These are phyloP conservation scores for Trichophyton mentagrophytes DNA, from an alignment of 2,329 filamentous ascomycete species.

Conservation along the genomic window DNA sequence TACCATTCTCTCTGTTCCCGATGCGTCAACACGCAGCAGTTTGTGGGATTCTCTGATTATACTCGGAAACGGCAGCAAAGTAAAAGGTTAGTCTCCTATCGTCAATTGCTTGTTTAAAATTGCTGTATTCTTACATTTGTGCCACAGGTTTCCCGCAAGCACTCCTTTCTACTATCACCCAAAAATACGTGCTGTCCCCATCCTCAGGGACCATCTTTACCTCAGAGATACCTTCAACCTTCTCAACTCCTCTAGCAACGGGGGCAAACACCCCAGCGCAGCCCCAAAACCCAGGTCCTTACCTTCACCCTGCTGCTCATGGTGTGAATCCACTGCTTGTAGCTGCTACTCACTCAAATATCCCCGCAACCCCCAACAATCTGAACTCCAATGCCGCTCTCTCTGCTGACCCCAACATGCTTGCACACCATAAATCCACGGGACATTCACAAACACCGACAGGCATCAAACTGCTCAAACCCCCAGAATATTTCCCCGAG, in stretches of 20 bases:
- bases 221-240: constrained; percentile 85
- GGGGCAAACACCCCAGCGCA: constrained; percentile 67
- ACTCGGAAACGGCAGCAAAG: constrained; percentile 69
- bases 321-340: constrained; percentile 83
- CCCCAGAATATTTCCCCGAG: constrained; percentile 77
- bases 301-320: constrained; percentile 44
- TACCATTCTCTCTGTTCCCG: constrained; percentile 68
- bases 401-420: constrained; percentile 17
- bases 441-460: constrained; percentile 66
- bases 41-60: constrained; percentile 91
- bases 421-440: constrained; percentile 43
- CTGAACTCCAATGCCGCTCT: constrained; percentile 23
- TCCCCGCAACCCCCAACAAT: constrained; percentile 26
- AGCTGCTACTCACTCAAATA: constrained; percentile 56
- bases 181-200: constrained; percentile 81
- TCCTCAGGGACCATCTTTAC: constrained; percentile 93
- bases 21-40: constrained; percentile 68
- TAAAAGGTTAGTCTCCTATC: constrained; percentile 38
- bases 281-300: constrained; percentile 35
- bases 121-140: too few species aligned
- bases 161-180: constrained; percentile 62
- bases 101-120: too few species aligned
- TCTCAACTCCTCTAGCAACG: constrained; percentile 80
- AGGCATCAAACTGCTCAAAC: constrained; percentile 61
- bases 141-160: constrained; percentile 68